Conservation (phyloP, 179 eudicot genomes). For the Spergularia azorica region DNA sequence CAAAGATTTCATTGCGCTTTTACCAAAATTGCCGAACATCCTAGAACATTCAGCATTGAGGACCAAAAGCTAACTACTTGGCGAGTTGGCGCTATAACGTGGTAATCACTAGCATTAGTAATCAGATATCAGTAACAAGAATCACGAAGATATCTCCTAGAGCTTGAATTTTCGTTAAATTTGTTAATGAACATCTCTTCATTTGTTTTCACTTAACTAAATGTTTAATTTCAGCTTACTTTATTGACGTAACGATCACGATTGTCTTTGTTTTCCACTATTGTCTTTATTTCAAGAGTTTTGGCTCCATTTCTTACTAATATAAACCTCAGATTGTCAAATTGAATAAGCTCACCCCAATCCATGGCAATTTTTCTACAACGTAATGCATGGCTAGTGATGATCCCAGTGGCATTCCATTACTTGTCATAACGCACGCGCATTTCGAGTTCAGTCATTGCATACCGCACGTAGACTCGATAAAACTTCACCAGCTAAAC, state of each 20-base stretch:
- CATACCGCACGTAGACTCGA: neutral
- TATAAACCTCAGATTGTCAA: neutral
- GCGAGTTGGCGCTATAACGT: too few relatives aligned
- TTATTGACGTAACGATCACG: neutral
- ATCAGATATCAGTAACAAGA: neutral
- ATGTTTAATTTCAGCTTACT: too few relatives aligned
- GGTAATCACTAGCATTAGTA: neutral
- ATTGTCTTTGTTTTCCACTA: neutral
- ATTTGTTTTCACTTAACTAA: neutral
- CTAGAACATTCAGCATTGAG: neutral
- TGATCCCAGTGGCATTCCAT: neutral
- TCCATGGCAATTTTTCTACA: too few relatives aligned
- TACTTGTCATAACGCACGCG: too few relatives aligned
- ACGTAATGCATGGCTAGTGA: neutral
- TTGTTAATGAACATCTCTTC: neutral
- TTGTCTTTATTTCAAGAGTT: neutral
- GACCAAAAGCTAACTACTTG: too few relatives aligned
- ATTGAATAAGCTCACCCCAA: neutral
- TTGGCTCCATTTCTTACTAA: neutral
- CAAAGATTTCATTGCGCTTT: neutral
- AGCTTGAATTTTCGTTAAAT: neutral
- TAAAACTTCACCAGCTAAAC: neutral
- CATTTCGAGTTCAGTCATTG: too few relatives aligned
- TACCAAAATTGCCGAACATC: neutral
- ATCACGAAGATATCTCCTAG: neutral